phyloP scores from a whole-genome alignment of 2,329 filamentous ascomycete species.

The Verticillium isaacii region DNA sequence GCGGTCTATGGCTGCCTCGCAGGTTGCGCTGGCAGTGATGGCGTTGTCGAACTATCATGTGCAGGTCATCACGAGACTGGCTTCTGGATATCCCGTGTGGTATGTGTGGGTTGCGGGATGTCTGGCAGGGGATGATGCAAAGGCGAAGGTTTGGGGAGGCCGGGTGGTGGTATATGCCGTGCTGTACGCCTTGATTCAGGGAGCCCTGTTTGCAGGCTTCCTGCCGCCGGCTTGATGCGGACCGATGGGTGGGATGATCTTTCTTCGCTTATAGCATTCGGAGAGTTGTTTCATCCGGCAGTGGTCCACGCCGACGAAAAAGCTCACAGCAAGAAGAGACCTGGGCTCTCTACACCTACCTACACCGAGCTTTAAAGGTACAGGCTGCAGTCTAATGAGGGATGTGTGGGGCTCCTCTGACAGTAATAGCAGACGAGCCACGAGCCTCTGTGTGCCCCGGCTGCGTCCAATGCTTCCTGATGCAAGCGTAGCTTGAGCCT shows the following conservation, averaged over 20 bases:
- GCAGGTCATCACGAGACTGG: slow-evolving; percentile 86
- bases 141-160: slow-evolving; percentile 24
- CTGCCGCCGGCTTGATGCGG: slow-evolving; percentile 71
- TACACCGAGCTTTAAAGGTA: too few relatives aligned
- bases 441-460: too few relatives aligned
- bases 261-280: not conserved
- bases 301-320: not conserved
- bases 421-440: too few relatives aligned
- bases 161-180: slow-evolving; percentile 62
- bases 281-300: not conserved
- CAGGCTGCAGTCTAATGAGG: too few relatives aligned
- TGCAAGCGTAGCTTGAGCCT: too few relatives aligned
- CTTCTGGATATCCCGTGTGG: slow-evolving; percentile 86
- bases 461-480: too few relatives aligned
- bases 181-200: slow-evolving; percentile 80
- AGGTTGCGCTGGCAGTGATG: slow-evolving; percentile 65
- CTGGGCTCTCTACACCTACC: too few relatives aligned
- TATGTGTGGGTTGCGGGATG: slow-evolving; percentile 70
- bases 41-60: slow-evolving; percentile 83
- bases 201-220: slow-evolving; percentile 80
- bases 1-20: slow-evolving; percentile 62
- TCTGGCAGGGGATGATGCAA: slow-evolving; percentile 27
- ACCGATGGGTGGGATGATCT: not conserved
- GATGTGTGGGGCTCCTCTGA: too few relatives aligned
- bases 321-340: too few relatives aligned